Base-by-base conservation (phyloP, 2,329 filamentous ascomycete genomes). In the Bipolaris bicolor region DNA sequence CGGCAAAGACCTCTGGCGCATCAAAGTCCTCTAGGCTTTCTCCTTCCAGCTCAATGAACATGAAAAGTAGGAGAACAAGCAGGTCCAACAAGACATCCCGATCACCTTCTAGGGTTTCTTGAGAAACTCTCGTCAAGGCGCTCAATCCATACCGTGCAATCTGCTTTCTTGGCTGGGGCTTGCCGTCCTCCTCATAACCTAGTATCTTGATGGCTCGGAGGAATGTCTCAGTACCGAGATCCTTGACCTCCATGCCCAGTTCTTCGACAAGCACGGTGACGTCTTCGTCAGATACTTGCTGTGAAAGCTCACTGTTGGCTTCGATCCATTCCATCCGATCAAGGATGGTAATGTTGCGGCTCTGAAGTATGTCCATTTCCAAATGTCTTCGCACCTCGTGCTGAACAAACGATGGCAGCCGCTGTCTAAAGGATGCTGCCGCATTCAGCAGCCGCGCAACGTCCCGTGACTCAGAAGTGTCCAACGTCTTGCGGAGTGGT, bases 251-350 rank as follows among this genome's bases (percentile, higher is more conserved):
- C 33, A 81, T 78, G 76, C 83, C 76, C 67, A 88, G 76, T 83
- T 86, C 83, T 24, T 91, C 89, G 9, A 97, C 82, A 5, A 86
- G 61, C 3, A 67, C 52, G 1, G 70, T 65, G 7, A 75, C 49
- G 49, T 93, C 88, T 49, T 96, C 92, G 52, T 97, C 91, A 1
- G 89, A 89, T 50, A 98, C 87, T 57, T 90, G 88, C 31, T 89
- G 86, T 74, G 86, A 88, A 66, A 97, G 91, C 24, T 88, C 89
- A 58, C 90, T 90, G 60, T 88, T 87, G 59, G 92, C 89, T 47
- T 91, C 92, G 64, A 98, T 89, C 56, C 82, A 82, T 67, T 90
- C 87, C 71, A 98, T 89, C 33, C 90, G 86, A 68, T 92, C 89
- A 11, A 87, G 81, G 26, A 73, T 61, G 10, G 76, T 75, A 16